These are phyloP conservation scores for Brassica balearica DNA, from an alignment of 441 rosid genomes.

Conservation along the genomic window DNA sequence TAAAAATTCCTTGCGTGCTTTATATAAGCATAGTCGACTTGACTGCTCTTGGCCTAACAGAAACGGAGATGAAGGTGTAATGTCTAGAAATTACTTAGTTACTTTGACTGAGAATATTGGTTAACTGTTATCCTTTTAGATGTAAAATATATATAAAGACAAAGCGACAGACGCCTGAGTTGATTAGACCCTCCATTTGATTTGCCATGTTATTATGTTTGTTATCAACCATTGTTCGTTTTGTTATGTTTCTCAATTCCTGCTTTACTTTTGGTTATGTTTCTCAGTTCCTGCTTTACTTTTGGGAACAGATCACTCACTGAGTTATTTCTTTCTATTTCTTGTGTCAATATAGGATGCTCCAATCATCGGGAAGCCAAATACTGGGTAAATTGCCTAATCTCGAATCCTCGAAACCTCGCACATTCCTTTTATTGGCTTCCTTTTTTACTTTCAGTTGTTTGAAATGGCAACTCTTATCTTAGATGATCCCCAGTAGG, in stretches of 20 bases:
- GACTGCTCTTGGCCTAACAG: slow-evolving; percentile 6
- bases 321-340: slow-evolving; percentile 30
- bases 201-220: slow-evolving; percentile 25
- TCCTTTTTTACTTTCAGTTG: slow-evolving; percentile 25
- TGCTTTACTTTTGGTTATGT: slow-evolving; percentile 16
- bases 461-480: slow-evolving; percentile 17
- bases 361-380: slow-evolving; percentile 91
- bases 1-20: background rate
- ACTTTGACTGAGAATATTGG: background rate
- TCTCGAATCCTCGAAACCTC: slow-evolving; percentile 2
- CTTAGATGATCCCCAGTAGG: slow-evolving; percentile 12
- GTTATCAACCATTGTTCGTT: background rate
- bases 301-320: slow-evolving; percentile 18
- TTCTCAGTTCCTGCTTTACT: slow-evolving; percentile 7
- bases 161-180: background rate
- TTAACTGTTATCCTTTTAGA: slow-evolving; percentile 8
- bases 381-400: slow-evolving; percentile 69
- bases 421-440: slow-evolving; percentile 5
- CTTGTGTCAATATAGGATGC: slow-evolving; percentile 71
- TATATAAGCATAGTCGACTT: background rate
- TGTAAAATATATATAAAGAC: slow-evolving; percentile 3
- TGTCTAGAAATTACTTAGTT: background rate
- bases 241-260: background rate
- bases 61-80: background rate
- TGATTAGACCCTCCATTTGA: slow-evolving; percentile 24